Percentiles rank a stretch among this genome's conserved stretches.
These are phyloP conservation scores for Aspergillus arachidicola DNA, from an alignment of 2,329 filamentous ascomycete species.

Conservation along the genomic window DNA sequence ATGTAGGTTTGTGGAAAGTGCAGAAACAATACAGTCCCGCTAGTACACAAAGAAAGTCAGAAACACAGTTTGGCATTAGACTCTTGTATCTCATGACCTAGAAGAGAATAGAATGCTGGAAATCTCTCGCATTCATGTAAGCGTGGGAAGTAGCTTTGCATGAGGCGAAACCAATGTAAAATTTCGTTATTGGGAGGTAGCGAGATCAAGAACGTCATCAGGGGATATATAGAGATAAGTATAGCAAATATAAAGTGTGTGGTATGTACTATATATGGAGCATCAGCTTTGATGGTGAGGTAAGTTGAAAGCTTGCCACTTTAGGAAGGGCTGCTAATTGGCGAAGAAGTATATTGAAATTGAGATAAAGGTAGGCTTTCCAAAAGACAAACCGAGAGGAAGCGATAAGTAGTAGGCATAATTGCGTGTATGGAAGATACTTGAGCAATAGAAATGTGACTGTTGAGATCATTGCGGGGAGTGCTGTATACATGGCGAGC, in stretches of 20 bases:
- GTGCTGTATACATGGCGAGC: not conserved
- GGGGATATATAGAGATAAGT: no score
- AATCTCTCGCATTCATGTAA: not conserved
- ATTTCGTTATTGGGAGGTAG: no score
- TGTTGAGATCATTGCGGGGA: not conserved
- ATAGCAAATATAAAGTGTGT: not conserved
- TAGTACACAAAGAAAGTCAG: not conserved
- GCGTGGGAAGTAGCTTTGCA: not conserved
- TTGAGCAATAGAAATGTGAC: not conserved
- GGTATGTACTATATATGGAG: not conserved
- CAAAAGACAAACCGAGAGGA: not conserved
- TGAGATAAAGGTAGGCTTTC: not conserved
- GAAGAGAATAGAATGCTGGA: not conserved
- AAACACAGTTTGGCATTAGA: not conserved
- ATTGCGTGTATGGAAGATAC: not conserved
- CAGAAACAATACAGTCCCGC: not conserved
- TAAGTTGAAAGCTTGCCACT: not conserved
- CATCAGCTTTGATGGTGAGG: not conserved
- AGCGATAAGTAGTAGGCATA: not conserved
- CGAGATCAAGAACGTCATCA: no score
- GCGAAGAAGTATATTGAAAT: not conserved
- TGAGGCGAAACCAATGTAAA: not conserved
- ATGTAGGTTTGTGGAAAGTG: not conserved
- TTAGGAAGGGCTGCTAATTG: not conserved
- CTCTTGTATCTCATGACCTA: not conserved